Base-by-base conservation (phyloP, 2,329 filamentous ascomycete genomes). In the Helicocarpus griseus region DNA sequence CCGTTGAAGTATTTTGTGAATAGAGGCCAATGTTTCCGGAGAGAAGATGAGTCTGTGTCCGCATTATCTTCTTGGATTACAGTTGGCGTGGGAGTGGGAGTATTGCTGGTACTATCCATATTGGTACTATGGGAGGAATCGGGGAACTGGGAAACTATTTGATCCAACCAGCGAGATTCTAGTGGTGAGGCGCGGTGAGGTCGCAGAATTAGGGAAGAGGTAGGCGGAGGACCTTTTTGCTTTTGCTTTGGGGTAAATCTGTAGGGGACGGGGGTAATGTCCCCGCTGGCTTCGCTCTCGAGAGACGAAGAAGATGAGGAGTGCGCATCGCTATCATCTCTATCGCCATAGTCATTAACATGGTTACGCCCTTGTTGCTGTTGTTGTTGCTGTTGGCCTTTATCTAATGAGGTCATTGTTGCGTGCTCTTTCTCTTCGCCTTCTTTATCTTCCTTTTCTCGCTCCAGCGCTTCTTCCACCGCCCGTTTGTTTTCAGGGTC, bases 1-100 rank as follows among this genome's bases (percentile, higher is more conserved):
- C 93, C 93, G 65, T 97, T 90, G 60, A 97, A 88, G 67, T 96
- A 93, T 66, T 86, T 88, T 61, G 84, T 78, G 60, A 95, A 82
- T 41, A 78, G 73, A 2, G 81, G 79, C 86, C 89, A 95, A 45
- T 80, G 77, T 52, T 81, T 77, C 39, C 80, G 76, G 13, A 87
- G 59, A 1, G 54, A 51, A 28, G 51, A n/a, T n/a, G n/a, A 17
- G 19, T 56, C 56, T 9, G 21, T 36, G 24, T 65, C 61, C 7
- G 46, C 44, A 11, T 38, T 48, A 19, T 56, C 54, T 28, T 57
- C 52, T 11, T 33, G 50, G 17, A 52, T 38, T 28, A 35, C 41
- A n/a, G 35, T n/a, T 7, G 50, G 31, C 17, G 35, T 39, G 43
- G 49, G 17, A 2, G 49, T 50, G 28, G 28, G 43, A 22, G 24